Evolutionary conservation across 2,329 filamentous ascomycete species (phyloP).

Genomic region (Orbilia brochopaga): DNA sequence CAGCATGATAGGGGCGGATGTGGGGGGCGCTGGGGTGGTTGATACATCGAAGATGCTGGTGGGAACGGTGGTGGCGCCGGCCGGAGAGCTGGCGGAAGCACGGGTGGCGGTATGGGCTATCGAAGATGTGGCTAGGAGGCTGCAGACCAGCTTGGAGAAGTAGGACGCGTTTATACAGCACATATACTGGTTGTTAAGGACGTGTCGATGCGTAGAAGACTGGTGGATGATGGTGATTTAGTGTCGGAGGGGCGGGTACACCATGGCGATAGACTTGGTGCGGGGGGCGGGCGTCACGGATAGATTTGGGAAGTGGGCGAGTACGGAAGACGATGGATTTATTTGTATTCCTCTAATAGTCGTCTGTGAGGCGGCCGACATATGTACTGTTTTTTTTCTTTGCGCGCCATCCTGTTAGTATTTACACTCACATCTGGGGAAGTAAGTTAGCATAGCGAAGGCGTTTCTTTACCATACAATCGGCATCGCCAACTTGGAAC

Average conservation of each 20-base stretch:
- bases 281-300: neutral
- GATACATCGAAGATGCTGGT: slow-evolving; percentile 53
- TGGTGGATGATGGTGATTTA: neutral
- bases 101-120: slow-evolving; percentile 55
- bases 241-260: neutral
- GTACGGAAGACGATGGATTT: too few relatives aligned
- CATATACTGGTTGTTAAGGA: too few relatives aligned
- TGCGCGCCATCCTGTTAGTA: neutral
- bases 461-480: neutral
- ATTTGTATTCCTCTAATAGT: too few relatives aligned
- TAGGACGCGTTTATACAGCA: slow-evolving; percentile 1
- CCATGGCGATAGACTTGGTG: neutral
- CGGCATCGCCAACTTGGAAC: too few relatives aligned
- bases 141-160: slow-evolving; percentile 43
- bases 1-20: slow-evolving; percentile 21
- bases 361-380: neutral
- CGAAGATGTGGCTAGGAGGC: slow-evolving; percentile 52
- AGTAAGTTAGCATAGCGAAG: neutral
- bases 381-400: neutral
- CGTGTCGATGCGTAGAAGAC: too few relatives aligned
- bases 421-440: neutral
- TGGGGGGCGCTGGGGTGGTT: slow-evolving; percentile 17
- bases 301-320: neutral
- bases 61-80: slow-evolving; percentile 53
- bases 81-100: slow-evolving; percentile 53